Evolutionary conservation across 805 yeast genomes (phyloP), one percentile per base, ranked within the genome.

Genomic region (Candida insectorum): DNA sequence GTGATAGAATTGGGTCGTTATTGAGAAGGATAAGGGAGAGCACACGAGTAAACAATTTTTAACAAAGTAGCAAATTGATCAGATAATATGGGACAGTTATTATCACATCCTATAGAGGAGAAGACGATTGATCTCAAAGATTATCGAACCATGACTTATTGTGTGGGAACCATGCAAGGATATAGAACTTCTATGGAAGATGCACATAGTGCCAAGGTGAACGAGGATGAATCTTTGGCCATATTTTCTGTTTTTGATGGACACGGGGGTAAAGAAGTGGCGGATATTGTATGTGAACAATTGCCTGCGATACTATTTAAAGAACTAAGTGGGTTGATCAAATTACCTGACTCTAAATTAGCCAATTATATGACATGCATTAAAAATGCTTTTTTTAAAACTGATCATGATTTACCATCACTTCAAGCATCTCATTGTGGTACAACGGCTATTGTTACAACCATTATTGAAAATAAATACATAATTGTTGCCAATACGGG

Each of bases 161-260:
- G 79, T 29, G 64, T 81, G 4, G 89, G 88, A 2, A 74, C 84
- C 19, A 83, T 82, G 86, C 88, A 82, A 52, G 89, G 91, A 4
- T 82, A 81, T 54, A 58, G 91, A 33, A 60, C 77, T 47, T 69
- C 81, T 5, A 85, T 83, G 77, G 91, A 83, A 49, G 91, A 83
- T 58, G 84, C 87, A 4, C 83, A 79, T 54, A 68, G 75, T 40
- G 73, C 77, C 14, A 49, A 69, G 25, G 62, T 73, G 28, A 71
- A 65, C 37, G 71, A 66, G 31, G 65, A 62, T 39, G 66, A 62
- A 20, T 28, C 58, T 9, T 42, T 62, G 18, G 62, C 74, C 9
- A 68, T 83, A 3, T 81, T 79, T 53, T 87, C 82, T 0, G 83
- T 84, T 2, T 84, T 81, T 56, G 94, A 84, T 56, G 94, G 94